Evolutionary conservation across 169 alveolate species (phyloP), one percentile per base, ranked within the genome.

Genomic region (Perkinsus olseni): DNA sequence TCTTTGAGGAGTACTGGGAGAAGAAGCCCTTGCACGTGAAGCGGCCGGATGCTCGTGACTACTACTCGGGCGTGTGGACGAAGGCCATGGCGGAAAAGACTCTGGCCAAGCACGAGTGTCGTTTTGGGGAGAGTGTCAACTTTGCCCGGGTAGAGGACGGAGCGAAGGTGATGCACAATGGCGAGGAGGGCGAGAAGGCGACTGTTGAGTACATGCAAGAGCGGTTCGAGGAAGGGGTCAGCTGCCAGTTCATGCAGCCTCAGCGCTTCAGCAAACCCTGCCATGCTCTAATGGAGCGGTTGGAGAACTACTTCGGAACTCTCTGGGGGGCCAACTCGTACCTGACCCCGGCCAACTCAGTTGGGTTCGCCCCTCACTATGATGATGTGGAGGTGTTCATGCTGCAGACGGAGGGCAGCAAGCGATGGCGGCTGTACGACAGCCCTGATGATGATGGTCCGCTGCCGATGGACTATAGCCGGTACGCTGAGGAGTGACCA

Each of bases 341-440:
- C 39, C 24, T 91, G 74, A 91, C 93, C 38, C 93, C 93, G 39
- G 93, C 93, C 39, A 36, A 36, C 74, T 39, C 38, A 6, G 38
- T 91, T n/a, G 93, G 93, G n/a, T 91, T 91, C 74, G 93, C 93
- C 28, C 93, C 93, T 4, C 93, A 91, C 24, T 91, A 39, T 39
- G 93, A 91, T 39, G 93, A 91, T 51, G 93, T 91, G 13, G 93
- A 91, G 39, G 93, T 91, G 74, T 91, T 48, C 82, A 91, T 91
- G 93, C 74, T 91, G 39, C 93, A 91, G 38, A 28, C 62, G 38
- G 93, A 91, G 24, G 93, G 93, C 39, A 91, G 39, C 11, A 91
- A 91, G 74, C 74, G 93, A 36, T 91, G 93, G 93, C 6, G 93
- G 93, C 74, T 91, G 38, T 48, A 91, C 74, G n/a, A 36, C 74